Conservation (phyloP, 768 basidiomycete species). For the Butyriboletus loyo region DNA sequence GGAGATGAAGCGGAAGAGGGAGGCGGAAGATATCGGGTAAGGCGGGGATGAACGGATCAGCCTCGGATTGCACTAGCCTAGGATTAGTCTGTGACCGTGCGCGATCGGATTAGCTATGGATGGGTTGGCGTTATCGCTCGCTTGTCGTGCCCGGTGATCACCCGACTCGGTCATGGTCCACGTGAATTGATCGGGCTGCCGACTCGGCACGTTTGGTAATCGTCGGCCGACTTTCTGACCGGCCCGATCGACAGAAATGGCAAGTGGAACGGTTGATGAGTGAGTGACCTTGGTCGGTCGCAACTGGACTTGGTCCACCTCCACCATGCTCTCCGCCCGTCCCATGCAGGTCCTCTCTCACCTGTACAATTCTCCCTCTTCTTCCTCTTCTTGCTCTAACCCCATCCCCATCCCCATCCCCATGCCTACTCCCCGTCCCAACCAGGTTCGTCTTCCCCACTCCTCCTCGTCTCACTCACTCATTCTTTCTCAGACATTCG, state of each 20-base stretch:
- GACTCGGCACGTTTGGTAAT: neutral
- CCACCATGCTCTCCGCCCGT: slow-evolving; percentile 36
- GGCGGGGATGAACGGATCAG: too few species aligned
- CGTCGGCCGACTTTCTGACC: slow-evolving; percentile 18
- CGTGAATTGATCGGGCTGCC: neutral
- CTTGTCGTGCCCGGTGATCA: too few species aligned
- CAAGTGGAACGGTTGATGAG: neutral
- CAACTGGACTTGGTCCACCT: slow-evolving; percentile 1
- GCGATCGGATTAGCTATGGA: too few species aligned
- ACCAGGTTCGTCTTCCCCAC: neutral
- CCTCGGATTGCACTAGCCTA: too few species aligned
- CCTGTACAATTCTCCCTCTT: neutral
- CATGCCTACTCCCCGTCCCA: neutral
- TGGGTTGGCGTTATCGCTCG: too few species aligned
- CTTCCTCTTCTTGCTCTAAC: neutral
- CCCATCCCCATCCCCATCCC: neutral
- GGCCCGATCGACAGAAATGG: slow-evolving; percentile 22
- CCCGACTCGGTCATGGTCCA: neutral
- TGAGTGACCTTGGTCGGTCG: neutral
- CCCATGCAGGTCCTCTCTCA: slow-evolving; percentile 32
- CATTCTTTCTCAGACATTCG: neutral
- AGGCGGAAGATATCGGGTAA: slow-evolving; percentile 77
- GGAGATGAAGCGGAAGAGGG: slow-evolving; percentile 94
- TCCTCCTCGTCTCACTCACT: neutral
- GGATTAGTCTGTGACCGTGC: too few species aligned